These are phyloP conservation scores for Zymoseptoria crescenta DNA, from an alignment of 2,329 filamentous ascomycete species.

Conservation along the genomic window DNA sequence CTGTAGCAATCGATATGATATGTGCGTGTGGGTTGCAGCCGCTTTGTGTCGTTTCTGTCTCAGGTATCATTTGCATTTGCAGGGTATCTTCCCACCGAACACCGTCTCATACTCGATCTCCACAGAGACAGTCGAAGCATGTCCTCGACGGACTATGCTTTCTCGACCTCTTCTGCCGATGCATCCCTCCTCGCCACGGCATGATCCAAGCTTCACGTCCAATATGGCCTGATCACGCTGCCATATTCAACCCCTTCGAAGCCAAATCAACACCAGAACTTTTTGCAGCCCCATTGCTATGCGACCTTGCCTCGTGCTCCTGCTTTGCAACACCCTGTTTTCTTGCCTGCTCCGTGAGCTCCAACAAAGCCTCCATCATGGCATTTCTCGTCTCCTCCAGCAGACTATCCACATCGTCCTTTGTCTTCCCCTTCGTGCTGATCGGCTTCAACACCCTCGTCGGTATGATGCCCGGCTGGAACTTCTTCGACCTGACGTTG, in stretches of 20 bases:
- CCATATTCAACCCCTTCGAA: constrained; percentile 12
- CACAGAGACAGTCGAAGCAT: no score
- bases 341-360: constrained; percentile 31
- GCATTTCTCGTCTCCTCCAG: constrained; percentile 59
- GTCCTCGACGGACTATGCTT: no score
- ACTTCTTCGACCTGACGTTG: constrained; percentile 37
- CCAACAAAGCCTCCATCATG: constrained; percentile 59
- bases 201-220: background rate
- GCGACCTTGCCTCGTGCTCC: constrained; percentile 6
- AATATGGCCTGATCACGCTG: constrained; percentile 3
- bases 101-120: no score
- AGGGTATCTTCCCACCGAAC: no score
- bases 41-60: no score
- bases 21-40: background rate
- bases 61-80: no score
- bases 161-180: background rate
- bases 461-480: constrained; percentile 48
- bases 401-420: constrained; percentile 70
- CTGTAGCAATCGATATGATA: background rate
- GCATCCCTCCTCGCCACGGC: no score
- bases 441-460: constrained; percentile 70
- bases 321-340: constrained; percentile 18
- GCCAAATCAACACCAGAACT: constrained; percentile 15
- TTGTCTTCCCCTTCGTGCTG: constrained; percentile 61
- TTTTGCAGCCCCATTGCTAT: constrained; percentile 9